A percentile compares a stretch with the other conserved stretches of the same genome.
phyloP scores from a whole-genome alignment of 2,329 filamentous ascomycete species.

The Colletotrichum phormii region DNA sequence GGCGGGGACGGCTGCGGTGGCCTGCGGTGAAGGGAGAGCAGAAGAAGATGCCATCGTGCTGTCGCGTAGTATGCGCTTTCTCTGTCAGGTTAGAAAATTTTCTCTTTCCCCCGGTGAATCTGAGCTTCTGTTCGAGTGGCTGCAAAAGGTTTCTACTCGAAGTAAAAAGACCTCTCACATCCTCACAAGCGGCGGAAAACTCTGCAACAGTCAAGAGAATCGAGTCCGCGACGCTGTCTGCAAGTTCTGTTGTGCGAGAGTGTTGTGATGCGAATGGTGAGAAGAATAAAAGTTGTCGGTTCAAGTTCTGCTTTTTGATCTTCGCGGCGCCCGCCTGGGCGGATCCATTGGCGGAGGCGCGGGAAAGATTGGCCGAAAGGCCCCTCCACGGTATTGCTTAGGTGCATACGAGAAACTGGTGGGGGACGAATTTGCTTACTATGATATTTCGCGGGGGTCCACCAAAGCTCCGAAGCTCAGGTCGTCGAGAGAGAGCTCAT shows the following conservation, averaged over 20 bases:
- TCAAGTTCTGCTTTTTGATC: conserved; percentile 35
- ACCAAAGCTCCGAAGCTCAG: neutral
- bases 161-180: conserved; percentile 36
- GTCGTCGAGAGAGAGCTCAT: neutral
- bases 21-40: conserved; percentile 13
- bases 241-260: neutral
- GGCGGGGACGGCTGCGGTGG: conserved; percentile 45
- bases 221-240: conserved; percentile 12
- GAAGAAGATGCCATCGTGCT: conserved; percentile 35
- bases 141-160: conserved; percentile 30
- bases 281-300: neutral
- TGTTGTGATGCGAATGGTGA: conserved; percentile 11
- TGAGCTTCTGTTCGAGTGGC: neutral
- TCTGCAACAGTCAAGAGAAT: conserved; percentile 2
- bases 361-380: conserved; percentile 34
- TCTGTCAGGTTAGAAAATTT: neutral
- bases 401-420: conserved; percentile 27
- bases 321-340: neutral
- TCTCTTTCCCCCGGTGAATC: neutral
- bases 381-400: conserved; percentile 28
- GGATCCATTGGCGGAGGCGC: conserved; percentile 23
- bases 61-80: neutral
- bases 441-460: conserved; percentile 4
- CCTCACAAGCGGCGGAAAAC: conserved; percentile 26
- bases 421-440: conserved; percentile 33